Evolutionary conservation across 805 yeast species (phyloP).

Genomic region (Torulaspora microellipsoides): DNA sequence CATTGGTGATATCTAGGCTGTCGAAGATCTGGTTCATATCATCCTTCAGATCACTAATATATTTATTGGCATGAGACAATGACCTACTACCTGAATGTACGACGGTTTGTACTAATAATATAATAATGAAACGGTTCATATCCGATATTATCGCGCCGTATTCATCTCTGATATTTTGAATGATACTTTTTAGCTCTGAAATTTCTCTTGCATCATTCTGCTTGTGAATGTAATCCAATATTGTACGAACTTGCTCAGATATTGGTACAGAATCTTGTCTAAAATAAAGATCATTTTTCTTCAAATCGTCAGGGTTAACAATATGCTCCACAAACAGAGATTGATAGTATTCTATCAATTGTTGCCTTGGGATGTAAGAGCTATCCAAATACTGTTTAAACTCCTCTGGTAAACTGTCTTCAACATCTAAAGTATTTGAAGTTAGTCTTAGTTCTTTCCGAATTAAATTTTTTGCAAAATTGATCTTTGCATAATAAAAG

Average conservation of each 20-base stretch:
- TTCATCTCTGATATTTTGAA: constrained; percentile 32
- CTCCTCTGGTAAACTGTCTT: constrained; percentile 62
- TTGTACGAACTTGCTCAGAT: constrained; percentile 33
- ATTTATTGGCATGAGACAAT: constrained; percentile 65
- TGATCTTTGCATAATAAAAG: constrained; percentile 64
- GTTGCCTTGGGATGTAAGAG: constrained; percentile 36
- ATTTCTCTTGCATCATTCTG: constrained; percentile 29
- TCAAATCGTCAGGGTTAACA: constrained; percentile 31
- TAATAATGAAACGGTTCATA: constrained; percentile 46
- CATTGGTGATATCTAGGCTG: constrained; percentile 27
- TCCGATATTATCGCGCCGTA: constrained; percentile 32
- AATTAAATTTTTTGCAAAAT: constrained; percentile 72
- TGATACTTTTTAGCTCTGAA: constrained; percentile 29
- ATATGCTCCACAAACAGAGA: constrained; percentile 24
- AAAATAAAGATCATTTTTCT: constrained; percentile 38
- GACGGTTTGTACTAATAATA: constrained; percentile 62
- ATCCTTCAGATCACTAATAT: constrained; percentile 40
- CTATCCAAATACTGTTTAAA: constrained; percentile 47
- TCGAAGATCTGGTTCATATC: constrained; percentile 36
- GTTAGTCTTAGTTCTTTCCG: constrained; percentile 80
- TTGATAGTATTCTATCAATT: constrained; percentile 37
- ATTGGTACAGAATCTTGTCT: constrained; percentile 38
- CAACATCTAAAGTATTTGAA: constrained; percentile 60
- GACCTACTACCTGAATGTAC: constrained; percentile 87
- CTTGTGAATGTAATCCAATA: constrained; percentile 39